phyloP scores from a whole-genome alignment of 2,329 filamentous ascomycete genomes.

The Exophiala sp. region DNA sequence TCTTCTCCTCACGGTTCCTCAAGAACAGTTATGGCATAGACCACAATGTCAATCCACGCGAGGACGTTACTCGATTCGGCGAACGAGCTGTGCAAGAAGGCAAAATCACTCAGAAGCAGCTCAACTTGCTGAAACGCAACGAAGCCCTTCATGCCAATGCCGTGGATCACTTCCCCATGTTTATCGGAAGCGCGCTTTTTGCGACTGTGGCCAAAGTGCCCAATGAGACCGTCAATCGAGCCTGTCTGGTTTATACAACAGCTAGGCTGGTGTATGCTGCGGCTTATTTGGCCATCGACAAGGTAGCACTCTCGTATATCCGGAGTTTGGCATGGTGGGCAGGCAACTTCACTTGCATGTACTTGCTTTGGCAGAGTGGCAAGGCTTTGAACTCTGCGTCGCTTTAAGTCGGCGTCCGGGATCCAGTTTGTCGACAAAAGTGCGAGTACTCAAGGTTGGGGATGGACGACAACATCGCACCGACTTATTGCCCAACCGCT shows the following conservation, averaged over 20 bases:
- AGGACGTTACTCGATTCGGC: constrained; percentile 47
- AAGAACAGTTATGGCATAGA: constrained; percentile 40
- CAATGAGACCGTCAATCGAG: constrained; percentile 35
- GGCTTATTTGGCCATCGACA: constrained; percentile 36
- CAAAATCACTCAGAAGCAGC: constrained; percentile 42
- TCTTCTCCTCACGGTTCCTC: constrained; percentile 36
- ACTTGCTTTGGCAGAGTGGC: constrained; percentile 36
- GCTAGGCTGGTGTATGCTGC: constrained; percentile 35
- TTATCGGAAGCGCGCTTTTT: constrained; percentile 34
- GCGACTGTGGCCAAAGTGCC: constrained; percentile 37
- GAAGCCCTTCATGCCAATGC: constrained; percentile 47
- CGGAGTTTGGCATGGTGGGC: constrained; percentile 40
- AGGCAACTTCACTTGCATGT: constrained; percentile 39
- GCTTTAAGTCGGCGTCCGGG: not conserved
- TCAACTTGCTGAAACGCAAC: constrained; percentile 44
- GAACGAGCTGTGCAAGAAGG: constrained; percentile 41
- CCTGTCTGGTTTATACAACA: constrained; percentile 37
- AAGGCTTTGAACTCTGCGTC: constrained; percentile 22
- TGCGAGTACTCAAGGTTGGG: not conserved
- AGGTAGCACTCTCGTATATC: constrained; percentile 31
- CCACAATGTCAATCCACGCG: constrained; percentile 46
- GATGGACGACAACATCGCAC: no score
- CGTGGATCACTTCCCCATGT: constrained; percentile 37
- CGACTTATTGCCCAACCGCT: no score
- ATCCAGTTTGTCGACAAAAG: not conserved